Percentiles rank a stretch among this genome's conserved stretches.
Conservation (phyloP, 208 protist genomes). For the Trypanosomatidae sp. region DNA sequence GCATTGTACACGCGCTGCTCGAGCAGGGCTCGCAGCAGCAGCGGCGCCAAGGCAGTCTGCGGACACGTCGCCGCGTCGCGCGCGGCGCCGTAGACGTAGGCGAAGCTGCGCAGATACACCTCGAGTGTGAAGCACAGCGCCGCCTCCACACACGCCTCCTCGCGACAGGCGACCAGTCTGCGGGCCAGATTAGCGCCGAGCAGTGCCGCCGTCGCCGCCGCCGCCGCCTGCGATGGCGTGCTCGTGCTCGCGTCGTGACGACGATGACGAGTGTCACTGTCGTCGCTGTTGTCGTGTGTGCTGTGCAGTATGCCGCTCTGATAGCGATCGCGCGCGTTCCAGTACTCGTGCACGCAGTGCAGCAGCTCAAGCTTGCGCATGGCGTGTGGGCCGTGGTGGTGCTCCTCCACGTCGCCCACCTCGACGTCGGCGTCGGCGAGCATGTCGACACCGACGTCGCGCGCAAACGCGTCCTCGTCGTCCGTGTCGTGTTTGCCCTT, state of each 20-base stretch:
- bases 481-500: too few species aligned
- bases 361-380: constrained; percentile 79
- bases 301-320: constrained; percentile 47
- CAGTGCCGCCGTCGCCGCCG: constrained; percentile 24
- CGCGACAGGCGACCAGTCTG: constrained; percentile 14
- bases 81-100: constrained; percentile 8
- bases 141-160: constrained; percentile 55
- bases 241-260: neutral
- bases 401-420: constrained; percentile 33
- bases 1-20: constrained; percentile 69
- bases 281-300: too few species aligned
- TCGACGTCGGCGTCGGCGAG: neutral
- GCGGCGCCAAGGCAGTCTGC: constrained; percentile 20
- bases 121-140: constrained; percentile 55
- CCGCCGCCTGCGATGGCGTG: constrained; percentile 7
- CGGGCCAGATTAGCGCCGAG: too few species aligned
- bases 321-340: constrained; percentile 55
- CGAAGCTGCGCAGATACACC: constrained; percentile 49
- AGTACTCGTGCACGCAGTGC: constrained; percentile 62
- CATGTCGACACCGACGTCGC: neutral
- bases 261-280: constrained; percentile 11
- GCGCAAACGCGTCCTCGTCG: too few species aligned
- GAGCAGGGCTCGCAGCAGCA: constrained; percentile 34
- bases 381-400: constrained; percentile 54
- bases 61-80: constrained; percentile 10